Conservation (phyloP, 2,329 filamentous ascomycete genomes). For the Trichophyton benhamiae region DNA sequence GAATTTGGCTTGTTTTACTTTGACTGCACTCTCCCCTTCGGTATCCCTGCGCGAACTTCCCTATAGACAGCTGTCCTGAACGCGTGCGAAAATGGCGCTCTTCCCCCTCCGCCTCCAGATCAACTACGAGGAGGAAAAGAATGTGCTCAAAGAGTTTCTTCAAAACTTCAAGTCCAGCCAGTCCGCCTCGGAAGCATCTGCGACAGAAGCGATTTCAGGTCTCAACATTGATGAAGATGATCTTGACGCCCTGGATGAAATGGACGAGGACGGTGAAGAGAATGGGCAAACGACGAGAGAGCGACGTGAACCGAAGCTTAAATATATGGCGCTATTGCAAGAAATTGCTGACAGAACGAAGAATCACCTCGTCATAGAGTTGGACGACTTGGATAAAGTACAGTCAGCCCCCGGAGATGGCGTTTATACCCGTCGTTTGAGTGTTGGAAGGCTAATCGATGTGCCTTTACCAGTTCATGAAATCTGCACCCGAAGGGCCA, state of each 20-base stretch:
- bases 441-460: neutral
- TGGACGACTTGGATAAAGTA: conserved; percentile 74
- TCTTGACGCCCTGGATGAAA: conserved; percentile 80
- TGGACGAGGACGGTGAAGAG: conserved; percentile 58
- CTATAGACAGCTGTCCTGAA: neutral
- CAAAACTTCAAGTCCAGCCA: conserved; percentile 68
- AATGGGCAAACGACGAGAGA: conserved; percentile 17
- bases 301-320: conserved; percentile 53
- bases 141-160: conserved; percentile 74
- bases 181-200: conserved; percentile 50
- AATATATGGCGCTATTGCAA: conserved; percentile 82
- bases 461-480: conserved; percentile 54
- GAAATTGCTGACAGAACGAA: conserved; percentile 68
- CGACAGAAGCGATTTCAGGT: conserved; percentile 69
- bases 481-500: conserved; percentile 53
- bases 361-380: conserved; percentile 69
- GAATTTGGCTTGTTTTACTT: too few species aligned
- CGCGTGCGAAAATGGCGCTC: conserved; percentile 58
- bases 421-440: neutral
- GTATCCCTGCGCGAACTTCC: neutral
- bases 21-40: neutral
- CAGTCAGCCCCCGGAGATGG: conserved; percentile 10
- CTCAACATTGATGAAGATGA: conserved; percentile 81
- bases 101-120: conserved; percentile 66
- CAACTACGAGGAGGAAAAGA: conserved; percentile 76